A percentile compares a stretch with the other conserved stretches of the same genome.
These are phyloP conservation scores for Chlamydomonas sphaeroides DNA, from an alignment of 139 green algal genomes.

Conservation along the genomic window DNA sequence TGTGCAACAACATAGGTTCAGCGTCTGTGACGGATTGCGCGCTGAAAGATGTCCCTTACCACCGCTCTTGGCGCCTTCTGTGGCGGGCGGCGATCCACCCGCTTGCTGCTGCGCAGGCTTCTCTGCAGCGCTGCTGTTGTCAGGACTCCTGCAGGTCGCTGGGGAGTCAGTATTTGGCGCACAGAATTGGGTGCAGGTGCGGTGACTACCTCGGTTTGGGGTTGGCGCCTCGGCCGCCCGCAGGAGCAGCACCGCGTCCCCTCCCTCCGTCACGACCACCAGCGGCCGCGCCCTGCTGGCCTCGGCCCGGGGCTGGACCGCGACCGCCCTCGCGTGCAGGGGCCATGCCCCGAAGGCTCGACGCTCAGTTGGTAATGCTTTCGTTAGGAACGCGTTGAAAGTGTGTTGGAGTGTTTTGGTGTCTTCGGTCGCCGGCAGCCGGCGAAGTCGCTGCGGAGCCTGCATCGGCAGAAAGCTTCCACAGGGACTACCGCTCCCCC, in stretches of 20 bases:
- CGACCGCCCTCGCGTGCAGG: no score
- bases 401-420: no score
- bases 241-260: slow-evolving; percentile 7
- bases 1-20: not conserved
- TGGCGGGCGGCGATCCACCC: slow-evolving; percentile 5
- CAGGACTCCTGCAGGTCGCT: slow-evolving; percentile 6
- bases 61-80: not conserved
- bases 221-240: slow-evolving; percentile 21
- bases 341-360: not conserved
- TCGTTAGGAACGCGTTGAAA: no score
- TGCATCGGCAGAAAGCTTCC: no score
- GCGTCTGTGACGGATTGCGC: no score
- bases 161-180: not conserved
- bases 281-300: slow-evolving; percentile 12
- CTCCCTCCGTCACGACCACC: slow-evolving; percentile 13
- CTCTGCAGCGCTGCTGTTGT: slow-evolving; percentile 18
- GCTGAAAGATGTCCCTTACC: no score
- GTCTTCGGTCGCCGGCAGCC: no score
- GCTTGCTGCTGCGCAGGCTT: not conserved
- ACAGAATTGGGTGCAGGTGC: not conserved
- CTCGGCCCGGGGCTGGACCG: no score
- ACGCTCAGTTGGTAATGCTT: no score
- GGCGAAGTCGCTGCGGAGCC: no score
- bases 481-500: no score
- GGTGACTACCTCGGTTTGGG: slow-evolving; percentile 18